Base-by-base conservation (phyloP, 2,329 filamentous ascomycete genomes). In the Fusarium palustre region DNA sequence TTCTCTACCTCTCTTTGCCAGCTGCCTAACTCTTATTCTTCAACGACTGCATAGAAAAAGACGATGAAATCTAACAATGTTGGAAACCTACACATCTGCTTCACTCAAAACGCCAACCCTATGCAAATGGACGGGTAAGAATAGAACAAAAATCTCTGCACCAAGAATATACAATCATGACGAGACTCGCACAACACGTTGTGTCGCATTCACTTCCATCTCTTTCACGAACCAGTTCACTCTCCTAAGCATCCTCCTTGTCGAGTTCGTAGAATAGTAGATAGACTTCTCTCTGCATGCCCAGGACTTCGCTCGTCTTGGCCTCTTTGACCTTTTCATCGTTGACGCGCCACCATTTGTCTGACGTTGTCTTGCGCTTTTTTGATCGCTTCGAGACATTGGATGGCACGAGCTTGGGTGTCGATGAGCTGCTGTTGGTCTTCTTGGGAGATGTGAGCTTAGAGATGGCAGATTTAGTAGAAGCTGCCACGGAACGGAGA, bases 271-370 rank as follows among this genome's bases (percentile, higher is more conserved):
- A 99, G 79, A 99, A 99, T 53, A 99, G 80, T 77, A 99, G 82
- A 79, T 99, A 99, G 1, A 98, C 95, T 80, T 99, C 96, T 74
- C 91, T 91, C 80, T 97, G 94, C 94, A 97, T 97, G 10, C 90
- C 89, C 60, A 99, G 79, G 9, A 99, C 93, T 72, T 99, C 96
- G 56, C 86, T 88, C 8, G 94, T 98, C 83, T 94, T 97, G 71
- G 93, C 91, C 80, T 98, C 95, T 77, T 95, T 96, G 74, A 98
- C 89, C 80, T 97, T 97, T 71, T 99, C 96, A 78, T 99, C 96
- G 70, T 94, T 97, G 70, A 99, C 97, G 36, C 96, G 89, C 96
- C 96, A 99, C 96, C 96, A 99, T 69, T 79, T 89, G 75, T 97
- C 91, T 45, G 86, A 87, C 15, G 71, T 58, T 75, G 72, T 52